phyloP scores from a whole-genome alignment of 306 rosid species.

The Gastrolobium bilobum region DNA sequence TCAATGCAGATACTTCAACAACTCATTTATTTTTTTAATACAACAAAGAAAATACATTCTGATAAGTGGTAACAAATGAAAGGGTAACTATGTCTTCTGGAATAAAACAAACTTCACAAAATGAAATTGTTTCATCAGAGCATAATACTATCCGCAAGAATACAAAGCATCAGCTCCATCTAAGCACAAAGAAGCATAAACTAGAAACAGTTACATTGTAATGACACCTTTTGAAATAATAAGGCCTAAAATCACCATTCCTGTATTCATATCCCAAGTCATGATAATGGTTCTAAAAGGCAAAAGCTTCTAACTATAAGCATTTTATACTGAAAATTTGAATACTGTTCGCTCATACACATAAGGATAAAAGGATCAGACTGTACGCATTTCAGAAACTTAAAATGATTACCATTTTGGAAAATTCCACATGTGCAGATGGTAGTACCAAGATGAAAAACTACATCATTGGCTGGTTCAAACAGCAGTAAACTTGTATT shows the following conservation, averaged over 20 bases:
- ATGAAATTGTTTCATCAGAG: background rate
- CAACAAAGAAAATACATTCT: background rate
- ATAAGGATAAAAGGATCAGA: constrained; percentile 33
- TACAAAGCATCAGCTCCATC: constrained; percentile 18
- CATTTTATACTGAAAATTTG: background rate
- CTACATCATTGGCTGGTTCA: constrained; percentile 47
- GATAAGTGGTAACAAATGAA: background rate
- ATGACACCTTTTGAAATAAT: background rate
- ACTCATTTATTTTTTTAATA: background rate
- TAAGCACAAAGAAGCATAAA: background rate
- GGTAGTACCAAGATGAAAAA: constrained; percentile 49
- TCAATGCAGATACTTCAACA: background rate
- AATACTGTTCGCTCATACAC: background rate
- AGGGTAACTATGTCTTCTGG: background rate
- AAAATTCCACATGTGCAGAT: constrained; percentile 45
- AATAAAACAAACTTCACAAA: background rate
- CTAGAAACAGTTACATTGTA: background rate
- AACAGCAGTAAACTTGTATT: constrained; percentile 67
- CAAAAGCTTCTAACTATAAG: background rate
- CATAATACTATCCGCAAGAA: background rate
- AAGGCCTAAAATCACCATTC: background rate
- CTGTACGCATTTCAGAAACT: constrained; percentile 49
- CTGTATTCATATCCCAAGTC: background rate
- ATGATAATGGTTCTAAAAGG: background rate
- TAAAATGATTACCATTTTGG: constrained; percentile 52